Base-by-base conservation (phyloP, 257 asterid species). In the Gardenia jasminoides region DNA sequence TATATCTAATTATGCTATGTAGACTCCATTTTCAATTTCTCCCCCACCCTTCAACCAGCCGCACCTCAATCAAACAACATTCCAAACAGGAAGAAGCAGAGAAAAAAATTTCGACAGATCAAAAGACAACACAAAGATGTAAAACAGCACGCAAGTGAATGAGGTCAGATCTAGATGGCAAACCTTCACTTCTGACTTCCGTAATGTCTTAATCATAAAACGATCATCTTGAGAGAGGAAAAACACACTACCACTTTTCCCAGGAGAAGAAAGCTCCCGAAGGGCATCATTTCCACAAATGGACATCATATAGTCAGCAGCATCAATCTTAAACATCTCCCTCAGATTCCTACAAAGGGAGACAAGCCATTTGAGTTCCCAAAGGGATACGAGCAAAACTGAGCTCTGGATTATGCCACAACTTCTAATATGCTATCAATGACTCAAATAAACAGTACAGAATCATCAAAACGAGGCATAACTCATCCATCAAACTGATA, bases 281-380 rank as follows among this genome's bases (percentile, higher is more conserved):
- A 96, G 93, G 72, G 97, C 93, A 87, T 96, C 99, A 82, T 92
- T 92, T 85, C 99, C 98, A 82, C 99, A 96, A 79, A 96, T 89
- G 69, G 99, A 96, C 90, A 96, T 93, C 99, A 96, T 96, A 87
- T 96, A 96, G 82, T 96, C 99, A 11, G 98, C 99, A 74, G 99
- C 92, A 78, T 96, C 98, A 73, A 96, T 93, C 88, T 89, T 91
- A 85, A 96, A 96, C 97, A 95, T 85, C 81, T 93, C 98, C 82
- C 99, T 92, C 88, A 95, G 88, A 83, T 92, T 86, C 93, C 99
- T 95, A 79, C 69, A 81, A 48, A 59, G 64, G 20, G 64, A 80
- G 72, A 72, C 28, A 83, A 20, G 50, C 65, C 71, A 30, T 78
- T 76, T 78, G 81, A 74, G 54, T 66, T 89, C 58, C 75, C 41